These are phyloP conservation scores for Podaxis sp. DNA, from an alignment of 768 basidiomycete genomes.

Conservation along the genomic window DNA sequence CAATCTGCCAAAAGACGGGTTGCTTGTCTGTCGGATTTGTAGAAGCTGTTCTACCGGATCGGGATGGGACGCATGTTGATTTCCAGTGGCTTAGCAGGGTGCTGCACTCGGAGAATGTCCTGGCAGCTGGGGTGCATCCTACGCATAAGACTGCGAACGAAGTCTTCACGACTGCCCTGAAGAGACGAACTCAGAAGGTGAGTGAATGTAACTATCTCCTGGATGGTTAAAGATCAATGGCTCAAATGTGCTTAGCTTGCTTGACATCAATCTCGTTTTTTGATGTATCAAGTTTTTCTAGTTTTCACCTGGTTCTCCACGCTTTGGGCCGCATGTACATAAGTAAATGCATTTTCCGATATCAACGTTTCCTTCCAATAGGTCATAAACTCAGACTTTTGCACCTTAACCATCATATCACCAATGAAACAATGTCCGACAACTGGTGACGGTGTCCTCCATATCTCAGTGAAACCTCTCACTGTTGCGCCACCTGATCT, in stretches of 20 bases:
- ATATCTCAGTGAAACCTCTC: not conserved
- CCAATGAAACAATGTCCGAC: not conserved
- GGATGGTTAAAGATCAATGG: not conserved
- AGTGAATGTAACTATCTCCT: not conserved
- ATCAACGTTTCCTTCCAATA: not conserved
- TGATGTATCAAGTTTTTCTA: not conserved
- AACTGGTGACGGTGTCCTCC: not conserved
- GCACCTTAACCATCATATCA: not conserved
- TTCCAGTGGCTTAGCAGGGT: not conserved
- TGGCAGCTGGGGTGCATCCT: constrained; percentile 3
- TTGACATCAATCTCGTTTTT: not conserved
- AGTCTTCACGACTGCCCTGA: not conserved
- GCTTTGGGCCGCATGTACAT: not conserved
- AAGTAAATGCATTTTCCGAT: not conserved
- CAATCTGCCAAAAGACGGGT: constrained; percentile 1
- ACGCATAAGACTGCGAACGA: not conserved
- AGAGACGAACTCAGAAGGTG: not conserved
- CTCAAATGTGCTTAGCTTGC: not conserved
- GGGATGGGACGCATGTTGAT: constrained; percentile 1
- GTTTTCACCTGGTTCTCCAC: not conserved
- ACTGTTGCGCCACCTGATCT: not conserved
- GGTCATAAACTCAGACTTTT: not conserved
- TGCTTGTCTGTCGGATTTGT: constrained; percentile 1
- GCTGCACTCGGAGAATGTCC: not conserved
- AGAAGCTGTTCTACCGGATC: not conserved